These are phyloP conservation scores for Clitopilus hobsonii DNA, from an alignment of 768 basidiomycete species.

Conservation along the genomic window DNA sequence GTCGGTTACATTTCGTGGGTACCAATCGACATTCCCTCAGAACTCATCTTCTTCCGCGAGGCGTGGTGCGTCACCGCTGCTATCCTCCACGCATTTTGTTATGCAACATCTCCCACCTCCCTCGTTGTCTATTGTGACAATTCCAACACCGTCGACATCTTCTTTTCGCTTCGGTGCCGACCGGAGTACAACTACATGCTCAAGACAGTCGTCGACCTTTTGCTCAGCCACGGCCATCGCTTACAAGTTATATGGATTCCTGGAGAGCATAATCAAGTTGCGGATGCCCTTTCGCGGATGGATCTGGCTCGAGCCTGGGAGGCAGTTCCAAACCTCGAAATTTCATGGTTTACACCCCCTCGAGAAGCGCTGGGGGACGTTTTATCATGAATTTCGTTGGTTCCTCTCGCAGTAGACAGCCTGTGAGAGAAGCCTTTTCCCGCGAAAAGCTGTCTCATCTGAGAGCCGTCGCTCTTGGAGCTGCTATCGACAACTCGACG, in stretches of 20 bases:
- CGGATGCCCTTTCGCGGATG: neutral
- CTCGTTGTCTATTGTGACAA: neutral
- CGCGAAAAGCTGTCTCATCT: too few species aligned
- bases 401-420: neutral
- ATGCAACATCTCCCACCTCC: neutral
- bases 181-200: too few species aligned
- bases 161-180: too few species aligned
- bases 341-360: neutral
- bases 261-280: neutral
- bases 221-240: neutral
- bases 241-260: neutral
- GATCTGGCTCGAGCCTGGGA: neutral
- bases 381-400: neutral
- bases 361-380: neutral
- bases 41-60: conserved; percentile 19
- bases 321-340: neutral
- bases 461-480: too few species aligned
- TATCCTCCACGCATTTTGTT: neutral
- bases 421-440: neutral
- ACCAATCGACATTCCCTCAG: neutral
- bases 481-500: too few species aligned
- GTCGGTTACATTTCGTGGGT: conserved; percentile 8
- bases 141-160: neutral
- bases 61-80: neutral
- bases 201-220: too few species aligned